phyloP scores from a whole-genome alignment of 2,329 filamentous ascomycete species.

The Xylariaceae sp. region DNA sequence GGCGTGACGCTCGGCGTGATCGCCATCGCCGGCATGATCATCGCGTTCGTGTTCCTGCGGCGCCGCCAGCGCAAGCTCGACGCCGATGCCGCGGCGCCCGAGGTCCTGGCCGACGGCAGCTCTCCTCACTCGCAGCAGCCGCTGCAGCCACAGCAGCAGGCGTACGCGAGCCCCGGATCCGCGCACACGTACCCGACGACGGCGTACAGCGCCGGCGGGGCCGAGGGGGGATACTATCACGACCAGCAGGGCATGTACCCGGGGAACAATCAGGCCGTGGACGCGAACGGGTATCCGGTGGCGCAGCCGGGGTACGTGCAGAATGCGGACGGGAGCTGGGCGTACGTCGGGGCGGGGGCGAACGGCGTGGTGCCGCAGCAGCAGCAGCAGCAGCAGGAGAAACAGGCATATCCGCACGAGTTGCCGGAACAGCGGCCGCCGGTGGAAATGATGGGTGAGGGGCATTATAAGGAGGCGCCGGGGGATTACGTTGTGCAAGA shows the following conservation, averaged over 20 bases:
- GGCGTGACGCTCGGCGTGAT: constrained; percentile 31
- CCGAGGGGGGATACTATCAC: neutral
- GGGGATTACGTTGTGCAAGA: neutral
- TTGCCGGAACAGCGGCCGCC: constrained; percentile 26
- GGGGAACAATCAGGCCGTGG: neutral
- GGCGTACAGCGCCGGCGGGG: neutral
- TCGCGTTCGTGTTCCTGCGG: constrained; percentile 23
- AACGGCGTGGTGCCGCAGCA: no score
- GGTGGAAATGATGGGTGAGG: constrained; percentile 33
- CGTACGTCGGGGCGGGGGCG: constrained; percentile 4
- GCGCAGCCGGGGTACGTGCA: constrained; percentile 4
- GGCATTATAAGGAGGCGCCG: constrained; percentile 25
- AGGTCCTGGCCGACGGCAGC: no score
- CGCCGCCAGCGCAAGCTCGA: constrained; percentile 18
- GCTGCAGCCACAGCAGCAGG: neutral
- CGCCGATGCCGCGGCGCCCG: constrained; percentile 3
- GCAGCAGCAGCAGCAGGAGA: constrained; percentile 1
- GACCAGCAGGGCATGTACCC: no score
- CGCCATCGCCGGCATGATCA: constrained; percentile 24
- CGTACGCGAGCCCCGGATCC: neutral
- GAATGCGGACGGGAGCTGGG: constrained; percentile 8
- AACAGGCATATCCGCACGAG: constrained; percentile 17
- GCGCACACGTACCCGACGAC: no score
- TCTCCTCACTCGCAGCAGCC: neutral
- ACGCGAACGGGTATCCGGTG: neutral